A percentile compares a stretch with the other conserved stretches of the same genome.
Conservation (phyloP, 2,329 filamentous ascomycete genomes). For the Fusarium piperis region DNA sequence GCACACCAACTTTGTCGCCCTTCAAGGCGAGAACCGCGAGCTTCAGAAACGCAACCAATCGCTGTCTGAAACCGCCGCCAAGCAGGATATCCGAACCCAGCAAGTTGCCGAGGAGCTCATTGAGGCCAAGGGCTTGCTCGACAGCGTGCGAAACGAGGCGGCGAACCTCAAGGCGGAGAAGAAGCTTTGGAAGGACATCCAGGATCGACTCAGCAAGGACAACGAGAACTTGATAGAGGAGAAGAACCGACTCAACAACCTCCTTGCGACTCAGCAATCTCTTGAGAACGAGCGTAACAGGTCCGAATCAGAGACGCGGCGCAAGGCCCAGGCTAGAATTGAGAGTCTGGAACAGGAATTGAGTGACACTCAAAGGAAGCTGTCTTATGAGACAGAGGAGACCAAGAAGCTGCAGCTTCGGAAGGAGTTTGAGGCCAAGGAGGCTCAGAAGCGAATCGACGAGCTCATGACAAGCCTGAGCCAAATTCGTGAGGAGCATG, state of each 20-base stretch:
- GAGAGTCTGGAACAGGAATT: constrained; percentile 85
- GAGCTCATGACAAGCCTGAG: constrained; percentile 85
- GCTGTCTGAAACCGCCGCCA: constrained; percentile 84
- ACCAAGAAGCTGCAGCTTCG: constrained; percentile 82
- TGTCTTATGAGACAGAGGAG: constrained; percentile 85
- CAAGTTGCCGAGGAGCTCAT: constrained; percentile 94
- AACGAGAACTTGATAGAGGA: constrained; percentile 88
- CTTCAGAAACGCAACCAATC: constrained; percentile 83
- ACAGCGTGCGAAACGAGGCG: constrained; percentile 89
- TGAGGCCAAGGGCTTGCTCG: constrained; percentile 81
- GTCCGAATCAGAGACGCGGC: constrained; percentile 80
- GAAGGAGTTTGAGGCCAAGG: constrained; percentile 89
- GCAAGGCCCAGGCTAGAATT: constrained; percentile 80
- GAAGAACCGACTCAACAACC: constrained; percentile 81
- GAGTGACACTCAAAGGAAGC: constrained; percentile 79
- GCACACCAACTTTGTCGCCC: constrained; percentile 83
- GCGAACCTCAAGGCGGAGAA: constrained; percentile 96
- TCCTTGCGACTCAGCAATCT: constrained; percentile 86
- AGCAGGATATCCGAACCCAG: constrained; percentile 89
- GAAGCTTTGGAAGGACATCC: constrained; percentile 92
- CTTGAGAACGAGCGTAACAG: constrained; percentile 93
- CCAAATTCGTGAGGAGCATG: constrained; percentile 85
- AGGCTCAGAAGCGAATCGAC: constrained; percentile 91
- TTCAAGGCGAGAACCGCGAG: constrained; percentile 86
- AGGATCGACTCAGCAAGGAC: constrained; percentile 86